Conservation (phyloP, 2,329 filamentous ascomycete species). For the Shiraia bambusicola region DNA sequence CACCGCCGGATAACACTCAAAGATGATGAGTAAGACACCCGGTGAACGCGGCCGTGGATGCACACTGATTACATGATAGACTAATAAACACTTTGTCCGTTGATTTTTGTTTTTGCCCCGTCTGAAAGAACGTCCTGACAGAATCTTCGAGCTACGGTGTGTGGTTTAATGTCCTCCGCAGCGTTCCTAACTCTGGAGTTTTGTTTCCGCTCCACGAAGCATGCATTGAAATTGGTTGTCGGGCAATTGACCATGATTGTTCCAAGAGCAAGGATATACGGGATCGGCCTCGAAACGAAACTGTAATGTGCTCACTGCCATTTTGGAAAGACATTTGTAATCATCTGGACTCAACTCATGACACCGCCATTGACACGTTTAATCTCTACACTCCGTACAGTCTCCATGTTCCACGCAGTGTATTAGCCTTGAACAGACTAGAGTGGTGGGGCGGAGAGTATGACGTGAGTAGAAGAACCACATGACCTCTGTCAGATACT, state of each 20-base stretch:
- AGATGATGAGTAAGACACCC: conserved; percentile 5
- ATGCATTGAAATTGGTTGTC: conserved; percentile 24
- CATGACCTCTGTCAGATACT: not conserved
- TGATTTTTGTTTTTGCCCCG: too few species aligned
- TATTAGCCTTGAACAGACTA: conserved; percentile 17
- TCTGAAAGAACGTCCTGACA: conserved; percentile 16
- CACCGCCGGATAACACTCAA: conserved; percentile 15
- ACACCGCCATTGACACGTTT: conserved; percentile 21
- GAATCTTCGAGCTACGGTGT: conserved; percentile 9
- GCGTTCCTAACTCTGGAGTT: conserved; percentile 6
- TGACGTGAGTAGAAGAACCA: conserved; percentile 15
- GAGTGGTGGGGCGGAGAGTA: conserved; percentile 30
- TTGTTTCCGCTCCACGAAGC: conserved; percentile 29
- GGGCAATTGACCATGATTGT: conserved; percentile 13
- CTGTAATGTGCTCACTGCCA: conserved; percentile 13
- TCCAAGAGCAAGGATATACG: not conserved
- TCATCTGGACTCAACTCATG: not conserved
- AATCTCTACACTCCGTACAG: conserved; percentile 10
- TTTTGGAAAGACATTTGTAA: conserved; percentile 6
- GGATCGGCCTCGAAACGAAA: conserved; percentile 6
- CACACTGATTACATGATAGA: conserved; percentile 1
- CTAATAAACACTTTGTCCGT: conserved; percentile 11
- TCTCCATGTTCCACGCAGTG: conserved; percentile 21
- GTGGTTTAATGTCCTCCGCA: conserved; percentile 17
- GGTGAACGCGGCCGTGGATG: not conserved